phyloP scores from a whole-genome alignment of 2,329 filamentous ascomycete genomes.

The Fusarium lateritium region DNA sequence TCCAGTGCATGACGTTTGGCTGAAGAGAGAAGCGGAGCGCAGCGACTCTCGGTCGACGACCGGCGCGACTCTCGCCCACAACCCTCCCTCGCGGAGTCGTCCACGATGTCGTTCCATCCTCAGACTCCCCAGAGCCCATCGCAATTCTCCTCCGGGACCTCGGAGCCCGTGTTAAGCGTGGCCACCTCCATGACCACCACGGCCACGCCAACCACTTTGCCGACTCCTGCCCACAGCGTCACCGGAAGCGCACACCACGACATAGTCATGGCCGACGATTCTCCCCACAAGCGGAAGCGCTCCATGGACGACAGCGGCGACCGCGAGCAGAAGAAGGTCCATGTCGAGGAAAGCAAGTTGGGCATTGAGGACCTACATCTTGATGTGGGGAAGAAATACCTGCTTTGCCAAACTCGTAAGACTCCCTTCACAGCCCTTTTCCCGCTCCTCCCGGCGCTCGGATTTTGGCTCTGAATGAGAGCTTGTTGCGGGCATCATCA shows the following conservation, averaged over 20 bases:
- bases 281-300: conserved; percentile 74
- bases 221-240: conserved; percentile 75
- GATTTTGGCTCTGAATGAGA: conserved; percentile 43
- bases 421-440: conserved; percentile 63
- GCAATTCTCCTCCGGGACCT: conserved; percentile 70
- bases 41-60: conserved; percentile 54
- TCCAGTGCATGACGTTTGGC: conserved; percentile 51
- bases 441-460: conserved; percentile 46
- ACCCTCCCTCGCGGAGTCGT: conserved; percentile 54
- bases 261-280: conserved; percentile 66
- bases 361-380: conserved; percentile 76
- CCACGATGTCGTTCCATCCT: conserved; percentile 76
- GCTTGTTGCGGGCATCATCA: conserved; percentile 40
- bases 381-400: conserved; percentile 77
- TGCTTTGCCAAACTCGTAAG: conserved; percentile 78
- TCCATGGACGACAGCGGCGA: conserved; percentile 69
- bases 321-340: conserved; percentile 72
- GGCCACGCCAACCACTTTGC: conserved; percentile 67
- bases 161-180: conserved; percentile 66
- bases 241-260: conserved; percentile 66
- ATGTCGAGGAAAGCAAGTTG: conserved; percentile 72
- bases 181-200: conserved; percentile 67
- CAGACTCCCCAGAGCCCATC: conserved; percentile 78
- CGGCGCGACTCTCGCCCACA: conserved; percentile 53
- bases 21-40: conserved; percentile 52